These are phyloP conservation scores for Yamadazyma friedrichii DNA, from an alignment of 1,139 yeast genomes.

Conservation along the genomic window DNA sequence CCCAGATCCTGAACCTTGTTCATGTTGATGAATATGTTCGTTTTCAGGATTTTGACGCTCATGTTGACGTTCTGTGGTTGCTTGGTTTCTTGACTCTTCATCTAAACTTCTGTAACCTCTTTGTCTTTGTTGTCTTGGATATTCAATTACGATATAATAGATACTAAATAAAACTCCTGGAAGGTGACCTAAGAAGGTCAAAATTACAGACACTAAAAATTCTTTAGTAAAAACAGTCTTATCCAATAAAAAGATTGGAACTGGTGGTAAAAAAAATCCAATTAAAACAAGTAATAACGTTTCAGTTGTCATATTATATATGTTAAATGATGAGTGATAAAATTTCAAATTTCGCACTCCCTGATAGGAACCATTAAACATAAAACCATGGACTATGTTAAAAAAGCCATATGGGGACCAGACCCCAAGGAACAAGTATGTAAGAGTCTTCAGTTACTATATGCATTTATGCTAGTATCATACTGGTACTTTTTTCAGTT, in stretches of 20 bases:
- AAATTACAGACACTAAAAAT: slow-evolving; percentile 31
- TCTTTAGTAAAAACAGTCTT: slow-evolving; percentile 33
- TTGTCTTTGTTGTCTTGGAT: slow-evolving; percentile 15
- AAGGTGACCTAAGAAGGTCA: slow-evolving; percentile 38
- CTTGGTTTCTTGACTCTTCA: slow-evolving; percentile 17
- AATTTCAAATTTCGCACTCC: not conserved
- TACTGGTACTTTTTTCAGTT: not conserved
- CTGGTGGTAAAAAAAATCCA: slow-evolving; percentile 40
- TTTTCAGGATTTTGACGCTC: slow-evolving; percentile 2
- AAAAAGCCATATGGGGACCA: slow-evolving; percentile 90
- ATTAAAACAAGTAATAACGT: slow-evolving; percentile 28
- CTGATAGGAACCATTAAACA: not conserved
- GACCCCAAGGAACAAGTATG: slow-evolving; percentile 87
- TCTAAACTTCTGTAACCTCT: slow-evolving; percentile 23
- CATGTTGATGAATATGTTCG: slow-evolving; percentile 6
- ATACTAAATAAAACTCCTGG: slow-evolving; percentile 38
- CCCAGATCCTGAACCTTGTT: not conserved
- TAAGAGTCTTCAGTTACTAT: slow-evolving; percentile 10
- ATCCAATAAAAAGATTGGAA: slow-evolving; percentile 34
- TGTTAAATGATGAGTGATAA: not conserved
- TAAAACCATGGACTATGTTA: slow-evolving; percentile 63
- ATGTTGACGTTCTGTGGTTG: slow-evolving; percentile 2
- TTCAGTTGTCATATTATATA: slow-evolving; percentile 10
- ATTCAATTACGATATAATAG: slow-evolving; percentile 28
- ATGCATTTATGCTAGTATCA: too few relatives aligned